Conservation (phyloP, 495 filamentous ascomycete genomes). For the Pseudoneurospora amorphoporcata region DNA sequence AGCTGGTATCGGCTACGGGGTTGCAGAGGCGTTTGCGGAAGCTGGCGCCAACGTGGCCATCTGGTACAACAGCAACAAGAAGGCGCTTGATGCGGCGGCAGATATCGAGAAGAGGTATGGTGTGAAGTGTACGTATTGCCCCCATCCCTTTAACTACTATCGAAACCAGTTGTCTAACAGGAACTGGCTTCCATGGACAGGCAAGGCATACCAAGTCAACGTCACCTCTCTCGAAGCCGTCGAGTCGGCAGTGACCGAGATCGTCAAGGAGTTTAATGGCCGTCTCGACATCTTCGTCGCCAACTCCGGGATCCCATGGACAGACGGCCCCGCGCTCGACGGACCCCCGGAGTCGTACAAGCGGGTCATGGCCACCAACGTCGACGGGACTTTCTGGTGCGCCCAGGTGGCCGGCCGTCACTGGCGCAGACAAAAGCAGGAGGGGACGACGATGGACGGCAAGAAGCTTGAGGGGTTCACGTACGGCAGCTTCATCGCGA, state of each 20-base stretch:
- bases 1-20: slow-evolving; percentile 69
- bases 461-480: slow-evolving; percentile 55
- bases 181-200: slow-evolving; percentile 29
- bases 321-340: slow-evolving; percentile 56
- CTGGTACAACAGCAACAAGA: slow-evolving; percentile 74
- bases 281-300: slow-evolving; percentile 73
- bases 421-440: slow-evolving; percentile 49
- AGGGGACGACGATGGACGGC: slow-evolving; percentile 56
- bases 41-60: slow-evolving; percentile 81
- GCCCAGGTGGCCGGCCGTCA: slow-evolving; percentile 65
- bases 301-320: slow-evolving; percentile 71
- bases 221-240: slow-evolving; percentile 51
- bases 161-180: not conserved
- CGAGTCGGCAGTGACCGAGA: slow-evolving; percentile 42
- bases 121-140: slow-evolving; percentile 55
- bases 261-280: slow-evolving; percentile 59
- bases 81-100: slow-evolving; percentile 56
- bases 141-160: not conserved
- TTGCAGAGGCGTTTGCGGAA: slow-evolving; percentile 68
- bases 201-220: slow-evolving; percentile 67
- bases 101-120: slow-evolving; percentile 66
- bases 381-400: slow-evolving; percentile 77
- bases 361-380: slow-evolving; percentile 60
- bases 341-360: slow-evolving; percentile 55
- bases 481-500: slow-evolving; percentile 66